Evolutionary conservation across 495 filamentous ascomycete species (phyloP).

Genomic region (Aspergillus coremiiformis): DNA sequence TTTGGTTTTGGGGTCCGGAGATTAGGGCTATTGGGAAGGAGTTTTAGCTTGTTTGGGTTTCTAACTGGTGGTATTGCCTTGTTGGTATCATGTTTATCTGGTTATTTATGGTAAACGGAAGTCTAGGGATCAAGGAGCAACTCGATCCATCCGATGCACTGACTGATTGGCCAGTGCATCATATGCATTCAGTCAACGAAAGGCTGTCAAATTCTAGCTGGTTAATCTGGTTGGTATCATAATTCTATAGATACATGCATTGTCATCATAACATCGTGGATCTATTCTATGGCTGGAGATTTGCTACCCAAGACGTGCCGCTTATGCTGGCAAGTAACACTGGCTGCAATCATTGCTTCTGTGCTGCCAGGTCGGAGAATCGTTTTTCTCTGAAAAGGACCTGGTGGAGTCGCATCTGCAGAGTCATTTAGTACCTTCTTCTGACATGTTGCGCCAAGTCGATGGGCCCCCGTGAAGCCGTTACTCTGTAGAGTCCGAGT

Average conservation of each 20-base stretch:
- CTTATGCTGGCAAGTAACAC: background rate
- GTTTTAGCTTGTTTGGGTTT: background rate
- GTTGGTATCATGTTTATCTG: too few relatives aligned
- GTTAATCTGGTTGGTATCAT: background rate
- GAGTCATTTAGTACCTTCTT: background rate
- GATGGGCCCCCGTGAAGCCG: background rate
- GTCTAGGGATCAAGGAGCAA: too few relatives aligned
- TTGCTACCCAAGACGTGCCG: background rate
- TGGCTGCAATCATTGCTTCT: background rate
- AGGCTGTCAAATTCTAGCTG: background rate
- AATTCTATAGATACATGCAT: background rate
- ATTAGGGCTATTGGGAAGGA: conserved; percentile 39
- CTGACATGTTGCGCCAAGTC: background rate
- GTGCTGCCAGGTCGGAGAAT: background rate
- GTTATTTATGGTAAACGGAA: too few relatives aligned
- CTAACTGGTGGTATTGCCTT: too few relatives aligned
- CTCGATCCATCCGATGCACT: too few relatives aligned
- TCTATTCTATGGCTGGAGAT: background rate
- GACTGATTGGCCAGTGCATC: background rate
- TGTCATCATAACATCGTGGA: background rate
- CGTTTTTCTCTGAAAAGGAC: background rate
- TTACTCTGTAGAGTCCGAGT: background rate
- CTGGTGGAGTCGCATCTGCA: background rate
- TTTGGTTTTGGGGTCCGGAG: conserved; percentile 49
- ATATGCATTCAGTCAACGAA: background rate